Evolutionary conservation across 164 flowering plant genomes (phyloP).

Genomic region (Euptelea pleiosperma): DNA sequence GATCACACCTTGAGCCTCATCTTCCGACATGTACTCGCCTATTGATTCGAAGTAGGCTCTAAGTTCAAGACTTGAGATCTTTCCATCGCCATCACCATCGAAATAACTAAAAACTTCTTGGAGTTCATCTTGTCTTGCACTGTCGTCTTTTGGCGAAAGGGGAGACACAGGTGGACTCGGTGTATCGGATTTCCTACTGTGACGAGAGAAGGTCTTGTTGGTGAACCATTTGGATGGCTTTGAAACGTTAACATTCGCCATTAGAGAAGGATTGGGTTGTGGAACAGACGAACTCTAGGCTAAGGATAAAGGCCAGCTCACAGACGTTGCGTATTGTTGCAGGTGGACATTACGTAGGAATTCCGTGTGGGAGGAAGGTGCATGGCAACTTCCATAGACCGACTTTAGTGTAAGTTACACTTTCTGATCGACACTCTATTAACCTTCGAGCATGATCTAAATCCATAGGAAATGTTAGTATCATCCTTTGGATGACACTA

Average conservation of each 20-base stretch:
- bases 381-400: slow-evolving; percentile 31
- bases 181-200: not conserved
- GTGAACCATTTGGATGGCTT: slow-evolving; percentile 29
- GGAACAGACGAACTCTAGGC: not conserved
- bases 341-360: not conserved
- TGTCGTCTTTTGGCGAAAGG: not conserved
- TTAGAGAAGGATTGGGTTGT: not conserved
- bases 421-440: no score
- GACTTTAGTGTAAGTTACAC: no score
- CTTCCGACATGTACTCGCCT: slow-evolving; percentile 60
- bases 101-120: slow-evolving; percentile 53
- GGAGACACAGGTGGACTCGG: not conserved
- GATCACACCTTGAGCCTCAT: slow-evolving; percentile 46
- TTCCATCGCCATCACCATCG: slow-evolving; percentile 66
- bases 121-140: slow-evolving; percentile 28
- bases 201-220: slow-evolving; percentile 11
- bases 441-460: no score
- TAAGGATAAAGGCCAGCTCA: not conserved
- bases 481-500: no score
- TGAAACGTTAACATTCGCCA: slow-evolving; percentile 18
- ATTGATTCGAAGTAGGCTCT: slow-evolving; percentile 47
- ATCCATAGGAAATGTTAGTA: no score
- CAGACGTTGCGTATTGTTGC: not conserved
- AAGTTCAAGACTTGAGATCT: slow-evolving; percentile 59
- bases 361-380: slow-evolving; percentile 26